Percentiles rank a stretch among this genome's conserved stretches.
These are phyloP conservation scores for Xylaria sp. DNA, from an alignment of 2,329 filamentous ascomycete species.

Conservation along the genomic window DNA sequence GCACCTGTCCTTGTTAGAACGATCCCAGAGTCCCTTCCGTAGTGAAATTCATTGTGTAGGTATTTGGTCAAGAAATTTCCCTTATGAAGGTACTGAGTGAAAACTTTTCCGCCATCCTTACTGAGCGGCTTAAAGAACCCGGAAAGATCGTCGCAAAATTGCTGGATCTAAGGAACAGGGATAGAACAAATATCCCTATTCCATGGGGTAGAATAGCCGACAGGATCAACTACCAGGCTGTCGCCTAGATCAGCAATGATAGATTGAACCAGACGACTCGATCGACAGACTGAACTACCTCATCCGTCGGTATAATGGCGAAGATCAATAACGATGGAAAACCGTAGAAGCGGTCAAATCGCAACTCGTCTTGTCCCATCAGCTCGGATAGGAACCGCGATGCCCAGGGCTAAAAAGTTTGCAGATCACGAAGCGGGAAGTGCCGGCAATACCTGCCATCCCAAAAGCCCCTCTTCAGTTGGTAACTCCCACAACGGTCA, in stretches of 20 bases:
- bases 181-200: not conserved
- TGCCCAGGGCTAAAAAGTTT: constrained; percentile 4
- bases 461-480: not conserved
- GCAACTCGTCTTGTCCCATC: constrained; percentile 5
- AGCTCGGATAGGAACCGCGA: not conserved
- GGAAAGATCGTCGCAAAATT: not conserved
- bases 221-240: not conserved
- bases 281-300: constrained; percentile 21
- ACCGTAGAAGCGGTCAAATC: not conserved
- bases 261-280: constrained; percentile 12
- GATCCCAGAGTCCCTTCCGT: not conserved
- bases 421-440: constrained; percentile 9
- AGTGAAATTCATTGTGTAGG: not conserved
- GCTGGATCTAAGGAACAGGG: not conserved
- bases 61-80: not conserved
- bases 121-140: not conserved
- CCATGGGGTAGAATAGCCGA: constrained; percentile 1
- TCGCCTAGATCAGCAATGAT: not conserved
- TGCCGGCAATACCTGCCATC: constrained; percentile 1
- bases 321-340: not conserved
- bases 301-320: constrained; percentile 15
- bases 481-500: not conserved
- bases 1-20: not conserved
- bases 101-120: too few relatives aligned
- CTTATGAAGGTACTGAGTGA: not conserved